Conservation (phyloP, 768 basidiomycete genomes). For the Floccularia luteovirens region DNA sequence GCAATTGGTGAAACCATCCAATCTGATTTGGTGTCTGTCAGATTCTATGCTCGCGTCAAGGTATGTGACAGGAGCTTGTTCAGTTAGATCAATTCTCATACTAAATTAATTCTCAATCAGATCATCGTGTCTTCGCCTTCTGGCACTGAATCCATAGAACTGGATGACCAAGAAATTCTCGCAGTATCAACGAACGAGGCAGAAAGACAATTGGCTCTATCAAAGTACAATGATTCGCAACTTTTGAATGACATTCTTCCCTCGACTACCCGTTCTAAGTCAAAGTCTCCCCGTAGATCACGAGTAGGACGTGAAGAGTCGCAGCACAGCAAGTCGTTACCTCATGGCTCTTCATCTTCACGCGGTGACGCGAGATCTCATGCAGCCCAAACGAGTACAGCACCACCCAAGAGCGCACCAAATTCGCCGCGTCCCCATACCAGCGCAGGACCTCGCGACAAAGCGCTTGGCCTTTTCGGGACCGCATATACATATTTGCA, state of each 20-base stretch:
- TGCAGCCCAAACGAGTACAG: slow-evolving; percentile 8
- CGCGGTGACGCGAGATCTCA: too few relatives aligned
- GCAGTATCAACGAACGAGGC: slow-evolving; percentile 65
- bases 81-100: slow-evolving; percentile 5
- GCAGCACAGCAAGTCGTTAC: background rate
- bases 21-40: slow-evolving; percentile 55
- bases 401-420: slow-evolving; percentile 18
- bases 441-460: slow-evolving; percentile 63
- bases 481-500: slow-evolving; percentile 12
- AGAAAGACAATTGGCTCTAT: slow-evolving; percentile 57
- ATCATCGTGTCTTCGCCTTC: slow-evolving; percentile 44
- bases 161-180: slow-evolving; percentile 58
- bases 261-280: slow-evolving; percentile 35
- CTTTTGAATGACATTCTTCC: slow-evolving; percentile 13
- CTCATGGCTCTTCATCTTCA: slow-evolving; percentile 1
- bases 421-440: slow-evolving; percentile 57
- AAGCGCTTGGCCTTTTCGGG: slow-evolving; percentile 9
- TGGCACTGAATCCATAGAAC: slow-evolving; percentile 61
- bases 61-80: slow-evolving; percentile 24
- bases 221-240: slow-evolving; percentile 45
- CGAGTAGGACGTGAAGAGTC: slow-evolving; percentile 22
- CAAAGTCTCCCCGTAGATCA: slow-evolving; percentile 46
- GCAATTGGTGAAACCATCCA: slow-evolving; percentile 72
- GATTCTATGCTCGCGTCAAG: slow-evolving; percentile 68
- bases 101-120: slow-evolving; percentile 15